Conservation (phyloP, 352 stramenopile genomes). For the Globisporangium heterothallicum region DNA sequence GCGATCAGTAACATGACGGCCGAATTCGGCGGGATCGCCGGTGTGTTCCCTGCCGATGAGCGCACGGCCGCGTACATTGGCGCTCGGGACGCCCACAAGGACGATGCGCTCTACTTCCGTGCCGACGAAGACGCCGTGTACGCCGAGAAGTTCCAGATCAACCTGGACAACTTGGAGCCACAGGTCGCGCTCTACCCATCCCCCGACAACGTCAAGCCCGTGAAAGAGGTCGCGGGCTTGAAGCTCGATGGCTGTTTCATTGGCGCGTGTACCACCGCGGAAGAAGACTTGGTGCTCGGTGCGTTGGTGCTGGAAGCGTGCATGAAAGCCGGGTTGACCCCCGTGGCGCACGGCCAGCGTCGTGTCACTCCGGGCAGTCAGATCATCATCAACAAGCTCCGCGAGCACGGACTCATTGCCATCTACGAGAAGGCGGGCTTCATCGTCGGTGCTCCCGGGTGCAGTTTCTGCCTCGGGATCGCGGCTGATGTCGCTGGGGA, state of each 20-base stretch:
- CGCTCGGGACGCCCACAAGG: slow-evolving; percentile 64
- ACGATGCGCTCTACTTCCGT: slow-evolving; percentile 79
- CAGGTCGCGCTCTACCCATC: slow-evolving; percentile 78
- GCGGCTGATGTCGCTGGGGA: slow-evolving; percentile 76
- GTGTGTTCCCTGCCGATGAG: slow-evolving; percentile 76
- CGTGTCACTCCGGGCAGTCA: slow-evolving; percentile 75
- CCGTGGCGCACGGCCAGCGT: slow-evolving; percentile 49
- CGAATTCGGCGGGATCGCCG: slow-evolving; percentile 82
- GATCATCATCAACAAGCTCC: slow-evolving; percentile 79
- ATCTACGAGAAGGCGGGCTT: slow-evolving; percentile 82
- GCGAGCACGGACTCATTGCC: slow-evolving; percentile 61
- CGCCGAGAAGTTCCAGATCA: slow-evolving; percentile 71
- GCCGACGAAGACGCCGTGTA: slow-evolving; percentile 71
- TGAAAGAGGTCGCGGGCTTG: slow-evolving; percentile 59
- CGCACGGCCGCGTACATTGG: slow-evolving; percentile 76
- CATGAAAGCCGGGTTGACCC: slow-evolving; percentile 62
- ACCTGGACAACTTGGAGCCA: slow-evolving; percentile 57
- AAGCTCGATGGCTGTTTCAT: slow-evolving; percentile 87
- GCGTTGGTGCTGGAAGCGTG: slow-evolving; percentile 73
- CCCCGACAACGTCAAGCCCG: slow-evolving; percentile 73
- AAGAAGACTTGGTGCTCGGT: slow-evolving; percentile 78
- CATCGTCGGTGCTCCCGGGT: slow-evolving; percentile 66
- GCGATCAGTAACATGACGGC: slow-evolving; percentile 84
- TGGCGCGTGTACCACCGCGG: slow-evolving; percentile 73
- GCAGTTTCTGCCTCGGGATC: slow-evolving; percentile 80